These are phyloP conservation scores for Phyllosticta citrichinensis DNA, from an alignment of 2,329 filamentous ascomycete species.

Conservation along the genomic window DNA sequence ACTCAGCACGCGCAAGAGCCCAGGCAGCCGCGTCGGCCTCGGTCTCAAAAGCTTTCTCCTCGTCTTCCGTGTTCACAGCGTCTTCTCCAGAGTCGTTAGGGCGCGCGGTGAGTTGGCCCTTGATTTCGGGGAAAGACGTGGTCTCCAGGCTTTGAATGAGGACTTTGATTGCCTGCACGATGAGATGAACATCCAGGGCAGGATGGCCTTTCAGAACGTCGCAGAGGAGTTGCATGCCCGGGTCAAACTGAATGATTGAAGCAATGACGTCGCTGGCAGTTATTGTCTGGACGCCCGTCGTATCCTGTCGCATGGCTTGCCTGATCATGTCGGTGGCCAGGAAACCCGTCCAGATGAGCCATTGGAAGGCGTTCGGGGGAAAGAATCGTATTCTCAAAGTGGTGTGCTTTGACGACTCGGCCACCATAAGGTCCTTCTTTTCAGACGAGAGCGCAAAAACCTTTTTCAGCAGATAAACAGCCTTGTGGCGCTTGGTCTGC, in stretches of 20 bases:
- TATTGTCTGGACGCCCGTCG: conserved; percentile 33
- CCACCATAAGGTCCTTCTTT: conserved; percentile 20
- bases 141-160: conserved; percentile 60
- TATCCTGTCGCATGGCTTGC: conserved; percentile 25
- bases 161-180: conserved; percentile 54
- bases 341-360: conserved; percentile 48
- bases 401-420: conserved; percentile 15
- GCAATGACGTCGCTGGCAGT: conserved; percentile 52
- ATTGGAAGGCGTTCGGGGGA: conserved; percentile 45
- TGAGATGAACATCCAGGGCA: conserved; percentile 54
- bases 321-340: conserved; percentile 36
- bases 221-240: conserved; percentile 56
- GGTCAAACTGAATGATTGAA: conserved; percentile 55
- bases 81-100: conserved; percentile 17
- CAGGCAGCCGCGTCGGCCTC: conserved; percentile 32
- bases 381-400: conserved; percentile 25
- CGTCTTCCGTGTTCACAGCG: neutral
- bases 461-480: conserved; percentile 43
- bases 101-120: conserved; percentile 32
- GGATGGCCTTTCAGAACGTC: conserved; percentile 53
- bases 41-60: conserved; percentile 25
- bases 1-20: conserved; percentile 58
- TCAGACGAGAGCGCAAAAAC: conserved; percentile 32
- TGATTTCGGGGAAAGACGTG: conserved; percentile 18
- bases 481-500: conserved; percentile 54